These are phyloP conservation scores for Chrysophaeum taylorii DNA, from an alignment of 352 stramenopile species.

Conservation along the genomic window DNA sequence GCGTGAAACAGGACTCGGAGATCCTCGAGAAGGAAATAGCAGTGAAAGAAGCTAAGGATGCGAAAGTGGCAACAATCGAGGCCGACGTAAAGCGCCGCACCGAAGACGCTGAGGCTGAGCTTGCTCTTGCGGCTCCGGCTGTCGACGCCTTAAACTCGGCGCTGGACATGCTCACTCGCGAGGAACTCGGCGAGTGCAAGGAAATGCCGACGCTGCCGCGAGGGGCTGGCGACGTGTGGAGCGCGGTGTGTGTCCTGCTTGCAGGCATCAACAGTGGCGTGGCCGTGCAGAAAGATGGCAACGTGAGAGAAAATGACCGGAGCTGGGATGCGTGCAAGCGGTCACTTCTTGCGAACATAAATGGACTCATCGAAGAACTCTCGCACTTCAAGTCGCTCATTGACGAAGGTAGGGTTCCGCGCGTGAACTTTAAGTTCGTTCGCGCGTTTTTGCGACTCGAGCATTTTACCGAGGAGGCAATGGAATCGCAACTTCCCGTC, in stretches of 20 bases:
- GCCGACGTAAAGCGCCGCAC: slow-evolving; percentile 79
- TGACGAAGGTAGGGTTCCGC: slow-evolving; percentile 75
- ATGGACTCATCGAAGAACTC: slow-evolving; percentile 81
- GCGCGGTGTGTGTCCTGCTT: slow-evolving; percentile 65
- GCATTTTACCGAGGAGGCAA: slow-evolving; percentile 81
- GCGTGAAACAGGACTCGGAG: slow-evolving; percentile 71
- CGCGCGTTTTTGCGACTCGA: slow-evolving; percentile 77
- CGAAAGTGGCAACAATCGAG: slow-evolving; percentile 78
- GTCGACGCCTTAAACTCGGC: slow-evolving; percentile 70
- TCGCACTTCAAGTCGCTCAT: slow-evolving; percentile 76
- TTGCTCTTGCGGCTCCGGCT: slow-evolving; percentile 38
- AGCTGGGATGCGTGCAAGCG: slow-evolving; percentile 84
- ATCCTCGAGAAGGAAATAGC: slow-evolving; percentile 79
- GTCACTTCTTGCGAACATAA: slow-evolving; percentile 77
- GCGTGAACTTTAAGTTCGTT: slow-evolving; percentile 77
- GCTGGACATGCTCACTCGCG: slow-evolving; percentile 73
- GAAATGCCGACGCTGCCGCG: slow-evolving; percentile 75
- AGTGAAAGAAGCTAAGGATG: slow-evolving; percentile 71
- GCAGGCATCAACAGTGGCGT: slow-evolving; percentile 73
- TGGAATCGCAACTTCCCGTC: slow-evolving; percentile 79
- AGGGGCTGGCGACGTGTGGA: slow-evolving; percentile 76
- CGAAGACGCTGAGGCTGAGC: slow-evolving; percentile 71
- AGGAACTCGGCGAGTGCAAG: slow-evolving; percentile 74
- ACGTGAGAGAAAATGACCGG: slow-evolving; percentile 71
- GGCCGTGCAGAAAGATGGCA: slow-evolving; percentile 72